Percentiles rank a stretch among this genome's conserved stretches.
Evolutionary conservation across 495 filamentous ascomycete genomes (phyloP).

Genomic region (Peziza echinospora): DNA sequence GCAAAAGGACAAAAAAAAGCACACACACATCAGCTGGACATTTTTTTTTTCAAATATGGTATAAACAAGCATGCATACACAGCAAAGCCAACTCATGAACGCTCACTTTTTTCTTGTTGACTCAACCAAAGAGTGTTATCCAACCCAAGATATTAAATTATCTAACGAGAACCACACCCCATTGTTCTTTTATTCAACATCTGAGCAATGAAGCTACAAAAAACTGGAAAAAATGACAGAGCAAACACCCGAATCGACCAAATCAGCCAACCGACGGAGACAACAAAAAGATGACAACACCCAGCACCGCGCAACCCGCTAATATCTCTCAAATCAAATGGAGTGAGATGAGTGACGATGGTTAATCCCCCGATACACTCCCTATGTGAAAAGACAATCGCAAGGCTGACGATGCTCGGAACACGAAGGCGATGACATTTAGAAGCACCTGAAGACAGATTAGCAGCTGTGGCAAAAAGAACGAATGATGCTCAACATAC

Average conservation of each 20-base stretch:
- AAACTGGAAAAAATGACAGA: not conserved
- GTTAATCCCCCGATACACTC: not conserved
- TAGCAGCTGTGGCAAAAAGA: not conserved
- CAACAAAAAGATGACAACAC: not conserved
- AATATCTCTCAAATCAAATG: not conserved
- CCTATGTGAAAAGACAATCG: not conserved
- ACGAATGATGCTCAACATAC: slow-evolving; percentile 1
- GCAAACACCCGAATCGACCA: not conserved
- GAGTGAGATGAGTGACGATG: not conserved
- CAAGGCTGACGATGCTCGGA: not conserved
- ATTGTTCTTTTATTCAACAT: not conserved
- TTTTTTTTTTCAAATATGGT: too few species aligned
- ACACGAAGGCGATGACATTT: not conserved
- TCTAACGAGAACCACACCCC: not conserved
- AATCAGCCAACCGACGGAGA: not conserved
- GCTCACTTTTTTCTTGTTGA: too few species aligned
- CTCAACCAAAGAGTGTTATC: too few species aligned
- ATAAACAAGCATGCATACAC: too few species aligned
- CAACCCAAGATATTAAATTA: not conserved
- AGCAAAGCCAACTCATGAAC: too few species aligned
- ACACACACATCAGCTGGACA: too few species aligned
- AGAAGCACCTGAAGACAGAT: not conserved
- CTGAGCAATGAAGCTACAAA: not conserved
- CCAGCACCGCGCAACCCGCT: not conserved
- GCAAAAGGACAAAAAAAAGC: too few species aligned